A percentile compares a stretch with the other conserved stretches of the same genome.
phyloP scores from a whole-genome alignment of 805 yeast genomes.

The Nakazawaea wickerhamii region DNA sequence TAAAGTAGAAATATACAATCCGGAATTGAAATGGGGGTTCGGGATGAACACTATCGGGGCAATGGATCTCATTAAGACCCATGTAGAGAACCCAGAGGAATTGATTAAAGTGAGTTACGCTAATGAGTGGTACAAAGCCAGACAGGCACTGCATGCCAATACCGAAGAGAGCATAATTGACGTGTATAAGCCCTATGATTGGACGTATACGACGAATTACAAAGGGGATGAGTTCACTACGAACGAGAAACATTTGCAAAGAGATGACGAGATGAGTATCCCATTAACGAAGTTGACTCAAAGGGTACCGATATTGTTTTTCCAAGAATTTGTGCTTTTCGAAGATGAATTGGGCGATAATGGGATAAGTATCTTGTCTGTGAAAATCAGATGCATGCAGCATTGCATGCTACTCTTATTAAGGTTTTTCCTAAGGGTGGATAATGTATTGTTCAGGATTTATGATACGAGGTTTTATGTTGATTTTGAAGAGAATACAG shows the following conservation, averaged over 20 bases:
- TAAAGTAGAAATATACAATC: conserved; percentile 46
- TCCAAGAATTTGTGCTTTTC: conserved; percentile 80
- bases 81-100: conserved; percentile 33
- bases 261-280: conserved; percentile 32
- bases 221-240: conserved; percentile 45
- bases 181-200: conserved; percentile 81
- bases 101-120: conserved; percentile 77
- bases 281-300: conserved; percentile 66
- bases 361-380: conserved; percentile 75
- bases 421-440: conserved; percentile 82
- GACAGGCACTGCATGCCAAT: conserved; percentile 28
- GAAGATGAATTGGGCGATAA: conserved; percentile 98
- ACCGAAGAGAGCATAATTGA: conserved; percentile 36
- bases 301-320: conserved; percentile 84
- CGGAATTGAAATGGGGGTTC: conserved; percentile 37
- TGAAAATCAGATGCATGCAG: conserved; percentile 86
- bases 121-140: conserved; percentile 63
- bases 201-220: conserved; percentile 90
- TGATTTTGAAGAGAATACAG: conserved; percentile 58
- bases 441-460: conserved; percentile 78
- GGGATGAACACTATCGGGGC: conserved; percentile 79
- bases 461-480: conserved; percentile 81
- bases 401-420: conserved; percentile 67
- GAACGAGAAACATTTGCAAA: conserved; percentile 20
- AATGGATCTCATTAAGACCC: conserved; percentile 44